Percentiles rank a stretch among this genome's conserved stretches.
These are phyloP conservation scores for Prunus mume DNA, from an alignment of 306 rosid species.

Conservation along the genomic window DNA sequence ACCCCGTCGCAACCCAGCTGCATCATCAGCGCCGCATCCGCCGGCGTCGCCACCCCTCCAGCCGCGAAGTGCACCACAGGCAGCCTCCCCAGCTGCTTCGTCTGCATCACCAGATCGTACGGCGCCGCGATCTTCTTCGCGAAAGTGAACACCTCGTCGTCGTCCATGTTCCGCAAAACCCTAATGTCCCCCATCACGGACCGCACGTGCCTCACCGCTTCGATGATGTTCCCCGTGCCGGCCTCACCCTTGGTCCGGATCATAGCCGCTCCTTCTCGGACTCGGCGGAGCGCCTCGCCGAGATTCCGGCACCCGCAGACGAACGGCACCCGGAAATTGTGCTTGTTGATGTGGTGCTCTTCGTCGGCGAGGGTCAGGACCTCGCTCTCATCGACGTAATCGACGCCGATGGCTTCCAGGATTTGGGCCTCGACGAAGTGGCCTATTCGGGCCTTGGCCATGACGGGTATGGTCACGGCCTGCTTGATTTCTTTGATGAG, in stretches of 20 bases:
- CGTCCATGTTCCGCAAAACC: constrained; percentile 78
- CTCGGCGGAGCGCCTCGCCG: constrained; percentile 79
- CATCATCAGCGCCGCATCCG: constrained; percentile 93
- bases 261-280: constrained; percentile 92
- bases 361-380: constrained; percentile 82
- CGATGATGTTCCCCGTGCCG: constrained; percentile 74
- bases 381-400: constrained; percentile 84
- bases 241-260: constrained; percentile 90
- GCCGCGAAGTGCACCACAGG: constrained; percentile 93
- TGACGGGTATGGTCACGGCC: constrained; percentile 85
- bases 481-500: constrained; percentile 78
- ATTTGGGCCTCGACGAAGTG: constrained; percentile 93
- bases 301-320: constrained; percentile 92
- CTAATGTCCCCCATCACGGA: constrained; percentile 83
- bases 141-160: constrained; percentile 78
- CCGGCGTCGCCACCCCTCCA: constrained; percentile 91
- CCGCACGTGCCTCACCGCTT: constrained; percentile 82
- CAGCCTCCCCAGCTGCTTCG: constrained; percentile 82
- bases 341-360: constrained; percentile 83
- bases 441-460: constrained; percentile 94
- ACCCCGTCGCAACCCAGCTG: constrained; percentile 89
- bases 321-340: constrained; percentile 77
- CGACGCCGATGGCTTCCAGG: constrained; percentile 79
- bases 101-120: constrained; percentile 82
- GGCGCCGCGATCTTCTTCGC: constrained; percentile 84